phyloP scores from a whole-genome alignment of 768 basidiomycete species.

The Kwoniella heveanensis region DNA sequence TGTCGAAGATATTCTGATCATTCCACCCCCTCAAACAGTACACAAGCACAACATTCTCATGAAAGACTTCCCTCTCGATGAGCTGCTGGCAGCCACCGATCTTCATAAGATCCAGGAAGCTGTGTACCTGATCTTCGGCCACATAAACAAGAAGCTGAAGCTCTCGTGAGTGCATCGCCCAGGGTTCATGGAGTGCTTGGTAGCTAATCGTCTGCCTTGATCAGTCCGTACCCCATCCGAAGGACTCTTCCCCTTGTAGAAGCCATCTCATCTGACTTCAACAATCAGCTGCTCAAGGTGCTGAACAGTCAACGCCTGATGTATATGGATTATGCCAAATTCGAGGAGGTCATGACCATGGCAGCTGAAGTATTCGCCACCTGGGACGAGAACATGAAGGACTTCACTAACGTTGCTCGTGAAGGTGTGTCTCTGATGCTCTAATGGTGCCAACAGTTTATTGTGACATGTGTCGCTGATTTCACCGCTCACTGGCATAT shows the following conservation, averaged over 20 bases:
- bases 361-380: slow-evolving; percentile 77
- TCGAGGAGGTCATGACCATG: slow-evolving; percentile 78
- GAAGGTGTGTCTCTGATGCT: slow-evolving; percentile 62
- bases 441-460: background rate
- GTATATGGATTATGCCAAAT: slow-evolving; percentile 91
- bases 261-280: slow-evolving; percentile 96
- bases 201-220: no score
- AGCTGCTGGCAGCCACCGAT: slow-evolving; percentile 93
- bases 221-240: slow-evolving; percentile 84
- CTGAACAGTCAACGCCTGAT: slow-evolving; percentile 87
- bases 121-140: slow-evolving; percentile 80
- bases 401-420: slow-evolving; percentile 87
- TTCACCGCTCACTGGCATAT: background rate
- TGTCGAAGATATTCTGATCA: no score
- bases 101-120: slow-evolving; percentile 92
- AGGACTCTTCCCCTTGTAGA: slow-evolving; percentile 95
- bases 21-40: slow-evolving; percentile 65
- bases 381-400: slow-evolving; percentile 87
- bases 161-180: slow-evolving; percentile 64
- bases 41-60: slow-evolving; percentile 98
- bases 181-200: no score
- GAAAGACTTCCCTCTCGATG: slow-evolving; percentile 98
- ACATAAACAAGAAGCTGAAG: slow-evolving; percentile 92
- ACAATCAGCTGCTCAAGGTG: slow-evolving; percentile 88
- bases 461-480: background rate